A percentile compares a stretch with the other conserved stretches of the same genome.
Conservation (phyloP, 768 basidiomycete genomes). For the Postia placenta region DNA sequence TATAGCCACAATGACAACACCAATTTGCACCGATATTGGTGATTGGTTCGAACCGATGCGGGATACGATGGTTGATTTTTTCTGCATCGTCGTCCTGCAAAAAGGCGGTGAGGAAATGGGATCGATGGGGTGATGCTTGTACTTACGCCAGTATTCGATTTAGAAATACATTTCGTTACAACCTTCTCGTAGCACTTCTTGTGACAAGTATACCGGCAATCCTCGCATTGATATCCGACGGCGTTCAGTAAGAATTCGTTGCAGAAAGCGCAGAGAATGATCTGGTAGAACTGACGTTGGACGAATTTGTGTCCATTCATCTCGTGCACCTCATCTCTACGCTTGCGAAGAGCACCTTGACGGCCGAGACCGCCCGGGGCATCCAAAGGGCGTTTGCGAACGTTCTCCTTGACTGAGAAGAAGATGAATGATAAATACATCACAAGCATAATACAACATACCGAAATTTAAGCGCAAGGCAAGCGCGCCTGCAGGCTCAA, state of each 20-base stretch:
- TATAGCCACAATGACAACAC: conserved; percentile 99
- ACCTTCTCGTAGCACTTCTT: conserved; percentile 99
- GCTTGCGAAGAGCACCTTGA: conserved; percentile 96
- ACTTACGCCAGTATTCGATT: conserved; percentile 88
- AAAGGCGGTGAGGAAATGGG: conserved; percentile 1
- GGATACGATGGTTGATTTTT: conserved; percentile 98
- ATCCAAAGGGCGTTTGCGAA: conserved; percentile 92
- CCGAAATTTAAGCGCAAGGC: conserved; percentile 87
- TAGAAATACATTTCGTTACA: conserved; percentile 98
- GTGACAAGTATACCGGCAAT: conserved; percentile 98
- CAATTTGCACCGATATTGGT: conserved; percentile 98
- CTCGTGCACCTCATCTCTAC: conserved; percentile 96
- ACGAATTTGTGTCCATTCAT: conserved; percentile 99
- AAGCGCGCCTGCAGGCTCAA: conserved; percentile 96
- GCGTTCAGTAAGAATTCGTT: conserved; percentile 97
- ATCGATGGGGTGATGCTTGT: neutral
- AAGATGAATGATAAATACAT: conserved; percentile 7
- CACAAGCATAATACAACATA: conserved; percentile 35
- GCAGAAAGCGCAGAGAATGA: conserved; percentile 98
- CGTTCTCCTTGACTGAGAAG: conserved; percentile 88
- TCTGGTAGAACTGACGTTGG: conserved; percentile 95
- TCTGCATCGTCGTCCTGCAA: conserved; percentile 90
- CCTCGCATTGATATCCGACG: conserved; percentile 97
- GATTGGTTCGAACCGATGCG: conserved; percentile 94
- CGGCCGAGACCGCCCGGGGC: conserved; percentile 89